Evolutionary conservation across 2,329 filamentous ascomycete species (phyloP), one percentile per base, ranked within the genome.

Genomic region (Fusarium agapanthi): DNA sequence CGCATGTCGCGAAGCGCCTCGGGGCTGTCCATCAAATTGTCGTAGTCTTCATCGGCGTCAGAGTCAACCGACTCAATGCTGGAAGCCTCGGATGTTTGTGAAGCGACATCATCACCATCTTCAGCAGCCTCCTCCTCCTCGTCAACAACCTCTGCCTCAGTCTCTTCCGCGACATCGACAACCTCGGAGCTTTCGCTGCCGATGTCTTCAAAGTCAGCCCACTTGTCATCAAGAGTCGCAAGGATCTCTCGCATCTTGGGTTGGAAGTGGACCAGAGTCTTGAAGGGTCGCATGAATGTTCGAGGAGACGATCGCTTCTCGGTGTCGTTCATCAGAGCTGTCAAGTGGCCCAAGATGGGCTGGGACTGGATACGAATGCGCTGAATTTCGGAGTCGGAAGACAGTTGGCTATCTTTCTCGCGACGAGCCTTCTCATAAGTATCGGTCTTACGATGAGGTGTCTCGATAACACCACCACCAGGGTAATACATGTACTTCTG

Each of bases 221-320:
- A 84, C 65, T 83, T 84, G 67, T 83, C 82, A 61, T 84, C 83
- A 13, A 85, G 76, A 0, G 77, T 79, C 6, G 76, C 71, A 3
- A 85, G 79, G 9, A 81, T 79, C 56, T 83, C 79, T 28, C 78
- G 79, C 81, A 84, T 84, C 75, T 81, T 80, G 11, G 82, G 80
- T 50, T 85, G 84, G 59, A 82, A 82, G 76, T 82, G 81, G 1
- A 84, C 76, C 7, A 85, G 68, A 10, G 80, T 56, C 74, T 82
- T 82, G 76, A 85, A 85, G 1, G 84, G 84, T 2, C 81, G 74
- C 71, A 83, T 74, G 22, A 85, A 85, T 4, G 82, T 84, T 10
- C 82, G 79, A 10, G 82, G 81, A 4, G 76, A 80, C 3, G 80
- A 80, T 41, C 80, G 71, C 37, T 78, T 74, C 55, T 81, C 80